These are phyloP conservation scores for Fonsecaea monophora DNA, from an alignment of 2,329 filamentous ascomycete species.

Conservation along the genomic window DNA sequence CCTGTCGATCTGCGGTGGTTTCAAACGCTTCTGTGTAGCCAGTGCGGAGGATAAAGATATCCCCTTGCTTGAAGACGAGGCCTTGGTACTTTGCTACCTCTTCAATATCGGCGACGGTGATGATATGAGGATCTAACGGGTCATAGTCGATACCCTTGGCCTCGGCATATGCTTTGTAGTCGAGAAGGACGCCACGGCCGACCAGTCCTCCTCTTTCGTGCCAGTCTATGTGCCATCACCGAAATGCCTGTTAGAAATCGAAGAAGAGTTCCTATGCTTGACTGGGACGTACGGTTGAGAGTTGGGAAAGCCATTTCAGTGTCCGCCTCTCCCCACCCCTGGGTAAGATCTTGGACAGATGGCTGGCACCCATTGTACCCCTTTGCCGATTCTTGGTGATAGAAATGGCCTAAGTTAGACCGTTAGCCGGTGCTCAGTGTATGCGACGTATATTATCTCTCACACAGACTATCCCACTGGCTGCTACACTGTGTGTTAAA, in stretches of 20 bases:
- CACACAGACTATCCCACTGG: slow-evolving; percentile 47
- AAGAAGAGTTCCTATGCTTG: too few species aligned
- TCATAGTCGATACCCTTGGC: slow-evolving; percentile 46
- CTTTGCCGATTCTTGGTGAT: slow-evolving; percentile 11
- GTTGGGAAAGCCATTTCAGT: neutral
- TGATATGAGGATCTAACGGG: slow-evolving; percentile 49
- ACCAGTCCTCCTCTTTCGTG: slow-evolving; percentile 49
- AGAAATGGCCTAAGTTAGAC: slow-evolving; percentile 45
- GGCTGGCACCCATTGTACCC: slow-evolving; percentile 32
- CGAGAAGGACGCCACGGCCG: slow-evolving; percentile 54
- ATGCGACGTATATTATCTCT: neutral
- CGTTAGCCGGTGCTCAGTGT: slow-evolving; percentile 27
- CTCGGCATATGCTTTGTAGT: slow-evolving; percentile 53
- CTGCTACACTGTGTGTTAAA: slow-evolving; percentile 15
- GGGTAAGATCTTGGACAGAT: neutral
- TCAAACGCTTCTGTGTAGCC: slow-evolving; percentile 67
- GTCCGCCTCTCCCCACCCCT: neutral
- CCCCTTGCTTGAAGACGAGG: slow-evolving; percentile 63
- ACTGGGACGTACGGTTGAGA: neutral
- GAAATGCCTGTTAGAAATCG: too few species aligned
- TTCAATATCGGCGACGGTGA: slow-evolving; percentile 64
- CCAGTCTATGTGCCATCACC: slow-evolving; percentile 40
- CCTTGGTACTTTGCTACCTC: slow-evolving; percentile 63
- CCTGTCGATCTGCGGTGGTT: slow-evolving; percentile 48
- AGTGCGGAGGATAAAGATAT: slow-evolving; percentile 72